Base-by-base conservation (phyloP, 805 yeast species). In the Candida incommunis region DNA sequence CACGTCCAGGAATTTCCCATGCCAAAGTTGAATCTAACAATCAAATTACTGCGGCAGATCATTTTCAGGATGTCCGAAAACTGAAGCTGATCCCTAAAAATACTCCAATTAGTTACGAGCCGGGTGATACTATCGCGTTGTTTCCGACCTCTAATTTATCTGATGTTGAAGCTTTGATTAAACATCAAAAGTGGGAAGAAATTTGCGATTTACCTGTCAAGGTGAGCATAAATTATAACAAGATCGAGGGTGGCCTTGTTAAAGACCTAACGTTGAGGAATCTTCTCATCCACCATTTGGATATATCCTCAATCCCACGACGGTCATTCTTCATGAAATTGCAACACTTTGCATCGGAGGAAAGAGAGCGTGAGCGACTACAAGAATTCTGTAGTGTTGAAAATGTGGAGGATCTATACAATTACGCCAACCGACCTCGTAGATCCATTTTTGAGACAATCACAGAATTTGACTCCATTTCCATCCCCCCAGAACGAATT, bases 381-480 rank as follows among this genome's bases (percentile, higher is more conserved):
- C 64, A 65, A 43, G 96, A 92, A 53, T 83, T 92, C 54, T 74
- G 82, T 7, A 66, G 73, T 15, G 69, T 78, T 45, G 80, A 80
- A 40, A 86, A 83, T 43, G 73, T 81, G 44, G 87, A 90, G 57
- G 95, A 84, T 45, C 62, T 88, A 41, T 90, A 78, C 59, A 80
- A 90, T 60, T 92, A 92, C 61, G 94, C 94, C n/a, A 83, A 86
- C 57, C 67, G 97, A 48, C 96, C 97, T 3, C 71, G 96, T 50
- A 63, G 99, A 51, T 86, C 95, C 43, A 72, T 88, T 3, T 57
- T 87, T 21, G 99, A 92, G 59, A 82, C 83, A 0, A 59, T 92
- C 4, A 71, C 76, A 44, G 99, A 92, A 58, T 92, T 92, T 57
- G 77, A 74, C 49, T 73, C 85, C 3, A 67, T 92, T 37, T 69